These are phyloP conservation scores for Fomitopsis pulvina DNA, from an alignment of 768 basidiomycete genomes.

Conservation along the genomic window DNA sequence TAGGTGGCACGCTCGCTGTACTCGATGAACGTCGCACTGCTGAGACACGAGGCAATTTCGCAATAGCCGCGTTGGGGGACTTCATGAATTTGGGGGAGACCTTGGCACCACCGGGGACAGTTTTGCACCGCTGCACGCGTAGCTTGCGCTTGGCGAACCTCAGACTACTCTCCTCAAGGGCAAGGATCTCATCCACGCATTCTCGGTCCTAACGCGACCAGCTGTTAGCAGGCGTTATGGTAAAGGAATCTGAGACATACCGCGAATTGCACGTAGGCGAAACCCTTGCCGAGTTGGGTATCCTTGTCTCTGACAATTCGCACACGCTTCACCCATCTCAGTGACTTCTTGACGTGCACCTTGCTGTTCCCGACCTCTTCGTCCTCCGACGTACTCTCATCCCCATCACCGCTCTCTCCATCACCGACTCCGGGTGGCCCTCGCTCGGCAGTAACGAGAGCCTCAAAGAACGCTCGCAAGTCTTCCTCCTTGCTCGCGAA, in stretches of 20 bases:
- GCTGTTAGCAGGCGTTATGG: background rate
- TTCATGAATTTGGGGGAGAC: slow-evolving; percentile 21
- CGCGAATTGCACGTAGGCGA: slow-evolving; percentile 85
- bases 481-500: slow-evolving; percentile 91
- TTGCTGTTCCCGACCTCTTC: slow-evolving; percentile 9
- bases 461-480: slow-evolving; percentile 81
- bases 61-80: slow-evolving; percentile 11
- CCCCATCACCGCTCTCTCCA: slow-evolving; percentile 23
- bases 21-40: slow-evolving; percentile 2
- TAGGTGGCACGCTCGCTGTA: slow-evolving; percentile 37
- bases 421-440: slow-evolving; percentile 41
- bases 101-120: slow-evolving; percentile 36
- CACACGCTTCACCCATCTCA: slow-evolving; percentile 75
- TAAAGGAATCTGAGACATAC: slow-evolving; percentile 41
- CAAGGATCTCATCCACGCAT: slow-evolving; percentile 90
- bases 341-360: slow-evolving; percentile 23
- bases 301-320: slow-evolving; percentile 85
- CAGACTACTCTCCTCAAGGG: slow-evolving; percentile 67
- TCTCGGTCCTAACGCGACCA: slow-evolving; percentile 61
- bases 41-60: slow-evolving; percentile 17
- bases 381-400: slow-evolving; percentile 21
- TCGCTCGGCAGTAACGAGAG: slow-evolving; percentile 59
- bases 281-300: slow-evolving; percentile 92
- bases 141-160: slow-evolving; percentile 92
- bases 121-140: slow-evolving; percentile 87